Evolutionary conservation across 805 yeast genomes (phyloP), one percentile per base, ranked within the genome.

Genomic region (Jamesozyma jinghongensis): DNA sequence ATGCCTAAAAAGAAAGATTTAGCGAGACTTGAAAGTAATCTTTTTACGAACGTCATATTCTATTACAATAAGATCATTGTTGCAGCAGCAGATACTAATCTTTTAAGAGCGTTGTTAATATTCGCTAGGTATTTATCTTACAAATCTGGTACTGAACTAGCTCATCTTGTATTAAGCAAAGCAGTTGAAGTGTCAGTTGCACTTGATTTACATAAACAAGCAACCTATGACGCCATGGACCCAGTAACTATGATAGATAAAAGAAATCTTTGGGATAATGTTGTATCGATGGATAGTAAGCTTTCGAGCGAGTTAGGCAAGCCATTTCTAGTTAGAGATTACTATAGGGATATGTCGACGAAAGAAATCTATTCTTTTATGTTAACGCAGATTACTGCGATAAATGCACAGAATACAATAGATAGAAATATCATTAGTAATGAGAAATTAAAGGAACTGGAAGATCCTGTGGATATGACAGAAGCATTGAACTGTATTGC

Each of bases 141-240:
- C 7, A 48, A 57, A 12, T 42, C 54, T 36, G 65, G 69, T 19
- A 53, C 70, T 2, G 71, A 70, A 28, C 59, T 67, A 13, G 62
- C 67, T 5, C 65, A 60, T 41, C 55, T 63, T 34, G 43, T 75
- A 16, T 52, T 67, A 3, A 53, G 74, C 1, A 62, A 68, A 4
- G 73, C 75, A 4, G 64, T 71, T 10, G 60, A 78, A 43, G 66
- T 67, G 38, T 78, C 79, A 0, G 70, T 68, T 39, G 76, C 71
- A 27, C 48, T 76, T 47, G 84, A 84, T 0, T 59, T 80, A 4
- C 74, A 78, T 46, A 60, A 77, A 36, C 56, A 56, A 3, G 81
- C 76, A 36, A 48, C 69, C 1, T 65, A 67, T 40, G 49, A 57
- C 3, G 63, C 67, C 1, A n/a, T 38, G 20, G 22, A 25, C 3